Percentiles rank a stretch among this genome's conserved stretches.
These are phyloP conservation scores for Coelastrella sp. DNA, from an alignment of 139 green algal genomes.

Conservation along the genomic window DNA sequence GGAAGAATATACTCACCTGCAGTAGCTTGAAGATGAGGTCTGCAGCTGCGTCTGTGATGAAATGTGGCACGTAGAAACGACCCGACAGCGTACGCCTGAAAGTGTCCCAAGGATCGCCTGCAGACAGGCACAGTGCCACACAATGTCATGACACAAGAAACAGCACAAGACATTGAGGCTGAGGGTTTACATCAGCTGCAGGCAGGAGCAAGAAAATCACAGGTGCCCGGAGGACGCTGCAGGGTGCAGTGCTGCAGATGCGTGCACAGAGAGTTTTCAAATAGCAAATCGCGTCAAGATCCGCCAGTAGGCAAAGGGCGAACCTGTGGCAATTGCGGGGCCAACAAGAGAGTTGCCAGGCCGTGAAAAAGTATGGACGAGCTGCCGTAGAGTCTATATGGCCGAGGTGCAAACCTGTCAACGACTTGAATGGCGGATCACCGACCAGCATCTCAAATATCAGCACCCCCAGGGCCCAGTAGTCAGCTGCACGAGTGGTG, in stretches of 20 bases:
- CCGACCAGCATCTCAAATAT: conserved; percentile 90
- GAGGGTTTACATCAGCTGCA: too few species aligned
- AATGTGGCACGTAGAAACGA: conserved; percentile 83
- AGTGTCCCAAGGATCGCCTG: conserved; percentile 82
- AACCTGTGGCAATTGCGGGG: too few species aligned
- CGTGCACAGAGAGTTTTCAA: too few species aligned
- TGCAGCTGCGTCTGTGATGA: conserved; percentile 75
- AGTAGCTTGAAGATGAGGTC: conserved; percentile 88
- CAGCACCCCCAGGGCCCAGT: conserved; percentile 88
- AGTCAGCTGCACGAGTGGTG: conserved; percentile 82
- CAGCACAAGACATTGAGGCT: not conserved
- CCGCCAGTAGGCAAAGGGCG: too few species aligned
- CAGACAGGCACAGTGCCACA: not conserved
- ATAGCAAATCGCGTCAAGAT: too few species aligned
- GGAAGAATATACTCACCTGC: conserved; percentile 61
- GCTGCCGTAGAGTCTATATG: too few species aligned
- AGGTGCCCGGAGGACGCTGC: too few species aligned
- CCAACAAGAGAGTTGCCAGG: too few species aligned
- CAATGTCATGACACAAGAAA: too few species aligned
- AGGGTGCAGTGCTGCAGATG: too few species aligned
- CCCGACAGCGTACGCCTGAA: conserved; percentile 80
- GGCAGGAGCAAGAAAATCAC: too few species aligned
- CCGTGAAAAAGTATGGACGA: too few species aligned
- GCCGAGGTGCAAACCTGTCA: conserved; percentile 45
- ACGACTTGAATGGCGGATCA: conserved; percentile 84